phyloP scores from a whole-genome alignment of 441 rosid species.

The Croton setiger region DNA sequence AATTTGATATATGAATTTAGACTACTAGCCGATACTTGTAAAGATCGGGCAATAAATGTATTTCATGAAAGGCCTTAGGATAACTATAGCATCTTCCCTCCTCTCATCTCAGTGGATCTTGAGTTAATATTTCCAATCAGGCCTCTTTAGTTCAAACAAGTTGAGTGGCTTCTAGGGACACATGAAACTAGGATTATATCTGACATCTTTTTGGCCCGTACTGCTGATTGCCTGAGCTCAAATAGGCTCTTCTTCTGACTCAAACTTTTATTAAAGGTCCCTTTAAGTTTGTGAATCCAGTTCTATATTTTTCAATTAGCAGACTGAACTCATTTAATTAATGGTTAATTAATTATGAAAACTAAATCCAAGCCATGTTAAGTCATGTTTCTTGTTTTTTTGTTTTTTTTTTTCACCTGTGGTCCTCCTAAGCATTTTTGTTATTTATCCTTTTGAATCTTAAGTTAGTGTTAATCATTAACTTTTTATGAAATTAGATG shows the following conservation, averaged over 20 bases:
- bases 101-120: not conserved
- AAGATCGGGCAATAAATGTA: not conserved
- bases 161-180: not conserved
- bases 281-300: not conserved
- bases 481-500: constrained; percentile 44
- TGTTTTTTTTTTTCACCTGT: not conserved
- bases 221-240: not conserved
- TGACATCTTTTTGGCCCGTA: not conserved
- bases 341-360: not conserved
- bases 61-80: not conserved
- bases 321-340: not conserved
- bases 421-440: not conserved
- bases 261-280: not conserved
- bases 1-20: not conserved
- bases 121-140: not conserved
- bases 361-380: not conserved
- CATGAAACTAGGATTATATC: not conserved
- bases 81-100: not conserved
- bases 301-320: not conserved
- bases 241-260: not conserved
- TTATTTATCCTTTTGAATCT: not conserved
- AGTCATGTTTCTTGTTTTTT: no score
- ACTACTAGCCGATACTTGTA: not conserved
- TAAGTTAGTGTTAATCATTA: constrained; percentile 9
- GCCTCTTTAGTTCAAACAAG: not conserved